Conservation (phyloP, 169 alveolate species). For the Eimeria necatrix region DNA sequence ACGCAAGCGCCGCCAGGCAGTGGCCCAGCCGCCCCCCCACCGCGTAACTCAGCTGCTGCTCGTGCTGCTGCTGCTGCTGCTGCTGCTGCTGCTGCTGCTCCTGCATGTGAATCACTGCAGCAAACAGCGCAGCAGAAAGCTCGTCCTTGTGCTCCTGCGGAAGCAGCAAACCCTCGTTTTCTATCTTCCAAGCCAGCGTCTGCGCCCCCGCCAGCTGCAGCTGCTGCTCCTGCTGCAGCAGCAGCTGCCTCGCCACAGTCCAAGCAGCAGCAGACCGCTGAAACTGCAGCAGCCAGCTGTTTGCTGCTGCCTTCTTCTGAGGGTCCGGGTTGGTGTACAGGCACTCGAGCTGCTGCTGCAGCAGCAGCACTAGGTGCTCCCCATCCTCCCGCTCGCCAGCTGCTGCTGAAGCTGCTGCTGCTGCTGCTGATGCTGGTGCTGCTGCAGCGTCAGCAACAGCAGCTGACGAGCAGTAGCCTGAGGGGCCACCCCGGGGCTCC, state of each 20-base stretch:
- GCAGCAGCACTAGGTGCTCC: not conserved
- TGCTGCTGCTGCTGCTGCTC: not conserved
- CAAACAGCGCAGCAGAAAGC: constrained; percentile 45
- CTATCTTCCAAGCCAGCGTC: constrained; percentile 73
- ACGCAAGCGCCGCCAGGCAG: not conserved
- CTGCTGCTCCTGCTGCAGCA: constrained; percentile 56
- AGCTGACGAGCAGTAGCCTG: not conserved
- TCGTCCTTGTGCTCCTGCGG: constrained; percentile 55
- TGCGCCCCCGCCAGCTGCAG: constrained; percentile 49
- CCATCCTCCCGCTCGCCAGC: constrained; percentile 7
- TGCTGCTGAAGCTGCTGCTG: not conserved
- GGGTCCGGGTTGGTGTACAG: constrained; percentile 52
- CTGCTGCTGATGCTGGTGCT: not conserved
- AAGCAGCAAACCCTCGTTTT: constrained; percentile 10
- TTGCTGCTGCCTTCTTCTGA: constrained; percentile 68
- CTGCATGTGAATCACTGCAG: constrained; percentile 1
- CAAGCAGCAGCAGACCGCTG: constrained; percentile 73
- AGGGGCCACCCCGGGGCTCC: not conserved
- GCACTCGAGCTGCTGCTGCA: constrained; percentile 58
- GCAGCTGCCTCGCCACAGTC: constrained; percentile 49
- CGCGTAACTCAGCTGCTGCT: constrained; percentile 15
- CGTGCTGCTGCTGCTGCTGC: constrained; percentile 20
- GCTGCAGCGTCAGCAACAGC: not conserved
- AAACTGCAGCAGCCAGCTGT: constrained; percentile 71
- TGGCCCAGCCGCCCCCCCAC: not conserved